Evolutionary conservation across 352 stramenopile genomes (phyloP), one percentile per base, ranked within the genome.

Genomic region (Globisporangium yorkense): DNA sequence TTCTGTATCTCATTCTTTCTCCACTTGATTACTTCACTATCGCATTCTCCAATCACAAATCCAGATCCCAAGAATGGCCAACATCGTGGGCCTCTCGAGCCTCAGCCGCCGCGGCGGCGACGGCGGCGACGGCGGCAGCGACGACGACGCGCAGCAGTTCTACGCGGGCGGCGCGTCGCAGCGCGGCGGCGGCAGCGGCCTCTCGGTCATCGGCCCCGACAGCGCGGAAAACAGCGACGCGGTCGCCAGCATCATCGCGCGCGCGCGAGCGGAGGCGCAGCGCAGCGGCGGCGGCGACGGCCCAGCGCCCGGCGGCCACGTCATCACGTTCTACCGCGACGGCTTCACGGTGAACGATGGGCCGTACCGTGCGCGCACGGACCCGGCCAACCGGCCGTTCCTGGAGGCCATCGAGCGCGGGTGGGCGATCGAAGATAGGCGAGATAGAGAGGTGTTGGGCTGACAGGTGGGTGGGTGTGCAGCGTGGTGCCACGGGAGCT

Each of bases 321-420:
- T 88, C 16, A 91, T 94, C 61, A 94, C 84, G 2, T 94, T 94
- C 67, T 94, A 92, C 62, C 74, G 81, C 37, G 80, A 91, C 20
- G 84, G 84, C n/a, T 94, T 94, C 62, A 92, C 80, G 0, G 84
- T 94, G 5, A 80, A 94, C 43, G 76, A 89, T 41, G 84, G 84
- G 0, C 71, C 81, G n/a, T 94, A 94, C 60, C 77, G 84, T 31
- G 68, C 67, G 45, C 81, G 84, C 37, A 70, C 75, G 18, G 84
- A 94, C 45, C 69, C 80, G 18, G 75, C 60, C 40, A 94, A 94
- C 63, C 80, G 81, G 8, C 68, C 76, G 57, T 94, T 94, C 58
- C 70, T 94, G 5, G 82, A 88, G 55, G 84, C 84, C n/a, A 80
- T 94, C 46, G 84, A 94, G 58, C 77, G 69, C 37, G 80, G 77